A percentile compares a stretch with the other conserved stretches of the same genome.
Conservation (phyloP, 805 yeast species). For the Saccharomycopsis sp. region DNA sequence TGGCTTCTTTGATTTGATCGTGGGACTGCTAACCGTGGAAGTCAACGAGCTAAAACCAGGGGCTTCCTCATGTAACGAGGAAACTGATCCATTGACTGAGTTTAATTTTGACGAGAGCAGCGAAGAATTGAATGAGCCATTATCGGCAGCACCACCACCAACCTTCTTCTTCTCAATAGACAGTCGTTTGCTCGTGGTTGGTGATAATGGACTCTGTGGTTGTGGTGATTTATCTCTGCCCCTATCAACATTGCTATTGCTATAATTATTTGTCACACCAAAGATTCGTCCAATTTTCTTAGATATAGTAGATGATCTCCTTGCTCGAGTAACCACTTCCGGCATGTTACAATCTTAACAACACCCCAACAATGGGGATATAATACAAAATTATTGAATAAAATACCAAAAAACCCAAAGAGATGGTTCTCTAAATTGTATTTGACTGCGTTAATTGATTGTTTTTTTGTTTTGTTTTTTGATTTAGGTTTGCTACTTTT, state of each 20-base stretch:
- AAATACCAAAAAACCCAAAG: too few relatives aligned
- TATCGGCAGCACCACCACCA: background rate
- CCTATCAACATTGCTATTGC: slow-evolving; percentile 9
- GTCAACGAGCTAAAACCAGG: background rate
- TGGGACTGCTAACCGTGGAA: slow-evolving; percentile 6
- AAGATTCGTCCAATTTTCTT: slow-evolving; percentile 27
- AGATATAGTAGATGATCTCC: slow-evolving; percentile 26
- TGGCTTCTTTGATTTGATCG: background rate
- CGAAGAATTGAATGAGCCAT: too few relatives aligned
- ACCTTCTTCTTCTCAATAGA: background rate
- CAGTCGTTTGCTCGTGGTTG: background rate
- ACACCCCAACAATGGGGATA: background rate
- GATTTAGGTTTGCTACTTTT: too few relatives aligned
- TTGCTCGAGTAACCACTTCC: slow-evolving; percentile 22
- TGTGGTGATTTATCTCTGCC: slow-evolving; percentile 1
- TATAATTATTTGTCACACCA: too few relatives aligned
- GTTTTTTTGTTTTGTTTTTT: too few relatives aligned
- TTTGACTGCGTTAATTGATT: too few relatives aligned
- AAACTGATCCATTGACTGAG: background rate
- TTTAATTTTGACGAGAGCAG: background rate
- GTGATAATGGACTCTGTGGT: slow-evolving; percentile 3
- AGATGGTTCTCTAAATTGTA: too few relatives aligned
- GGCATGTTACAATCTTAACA: too few relatives aligned
- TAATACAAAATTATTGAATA: too few relatives aligned
- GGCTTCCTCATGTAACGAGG: background rate